Evolutionary conservation across 2,329 filamentous ascomycete species (phyloP).

Genomic region (Didymella arachidicola): DNA sequence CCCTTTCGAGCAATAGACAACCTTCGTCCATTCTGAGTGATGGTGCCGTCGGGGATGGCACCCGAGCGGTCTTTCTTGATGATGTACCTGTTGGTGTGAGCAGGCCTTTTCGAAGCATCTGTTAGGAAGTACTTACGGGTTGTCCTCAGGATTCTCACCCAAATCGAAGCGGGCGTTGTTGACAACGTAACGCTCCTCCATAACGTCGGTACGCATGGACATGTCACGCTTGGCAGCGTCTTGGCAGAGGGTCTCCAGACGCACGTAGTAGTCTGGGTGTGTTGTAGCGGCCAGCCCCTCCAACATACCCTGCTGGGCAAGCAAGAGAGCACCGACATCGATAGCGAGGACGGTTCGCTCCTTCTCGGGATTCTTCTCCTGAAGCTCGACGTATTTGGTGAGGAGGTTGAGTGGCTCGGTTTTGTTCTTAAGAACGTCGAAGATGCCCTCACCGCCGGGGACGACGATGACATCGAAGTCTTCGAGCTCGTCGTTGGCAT

Average conservation of each 20-base stretch:
- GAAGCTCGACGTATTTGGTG: constrained; percentile 77
- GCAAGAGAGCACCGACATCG: constrained; percentile 80
- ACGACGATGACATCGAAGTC: constrained; percentile 83
- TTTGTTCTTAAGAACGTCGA: constrained; percentile 71
- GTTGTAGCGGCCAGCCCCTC: constrained; percentile 82
- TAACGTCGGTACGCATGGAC: constrained; percentile 79
- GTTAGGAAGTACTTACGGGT: constrained; percentile 50
- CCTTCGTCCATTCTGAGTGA: constrained; percentile 49
- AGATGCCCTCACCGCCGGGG: constrained; percentile 71
- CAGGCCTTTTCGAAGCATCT: background rate
- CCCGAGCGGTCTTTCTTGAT: constrained; percentile 65
- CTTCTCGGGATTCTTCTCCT: constrained; percentile 78
- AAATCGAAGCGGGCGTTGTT: constrained; percentile 91
- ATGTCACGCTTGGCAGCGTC: constrained; percentile 73
- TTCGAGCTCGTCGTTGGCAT: constrained; percentile 74
- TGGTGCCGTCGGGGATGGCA: constrained; percentile 63
- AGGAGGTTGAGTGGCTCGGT: constrained; percentile 70
- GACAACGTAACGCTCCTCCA: constrained; percentile 86
- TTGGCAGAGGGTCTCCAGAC: constrained; percentile 82
- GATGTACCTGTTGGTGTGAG: constrained; percentile 75
- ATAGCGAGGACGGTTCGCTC: constrained; percentile 84
- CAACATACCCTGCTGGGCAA: constrained; percentile 78
- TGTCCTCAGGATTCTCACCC: constrained; percentile 78
- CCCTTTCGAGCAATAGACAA: constrained; percentile 71
- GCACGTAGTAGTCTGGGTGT: constrained; percentile 80